These are phyloP conservation scores for Xeromyces bisporus DNA, from an alignment of 495 filamentous ascomycete genomes.

Conservation along the genomic window DNA sequence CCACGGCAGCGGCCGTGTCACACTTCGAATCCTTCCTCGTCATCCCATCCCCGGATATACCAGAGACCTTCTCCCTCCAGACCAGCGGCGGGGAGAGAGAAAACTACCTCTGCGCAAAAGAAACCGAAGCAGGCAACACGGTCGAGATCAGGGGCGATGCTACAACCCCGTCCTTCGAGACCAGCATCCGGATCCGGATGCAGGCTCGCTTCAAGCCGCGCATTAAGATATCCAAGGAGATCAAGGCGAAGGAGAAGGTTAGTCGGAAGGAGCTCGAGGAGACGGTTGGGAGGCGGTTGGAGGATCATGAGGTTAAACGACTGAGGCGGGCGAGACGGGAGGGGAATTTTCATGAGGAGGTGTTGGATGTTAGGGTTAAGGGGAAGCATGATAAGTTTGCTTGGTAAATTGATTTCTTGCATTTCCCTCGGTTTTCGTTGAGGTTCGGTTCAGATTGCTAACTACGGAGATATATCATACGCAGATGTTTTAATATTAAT, in stretches of 20 bases:
- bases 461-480: no score
- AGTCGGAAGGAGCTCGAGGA: slow-evolving; percentile 77
- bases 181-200: slow-evolving; percentile 74
- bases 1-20: slow-evolving; percentile 62
- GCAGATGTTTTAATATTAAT: no score
- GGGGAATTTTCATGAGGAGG: slow-evolving; percentile 72
- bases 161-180: slow-evolving; percentile 49
- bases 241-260: slow-evolving; percentile 69
- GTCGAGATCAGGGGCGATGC: slow-evolving; percentile 63
- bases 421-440: slow-evolving; percentile 1
- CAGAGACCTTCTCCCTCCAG: slow-evolving; percentile 51
- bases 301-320: slow-evolving; percentile 70
- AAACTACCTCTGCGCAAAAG: slow-evolving; percentile 36
- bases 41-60: slow-evolving; percentile 44
- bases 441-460: slow-evolving; percentile 1
- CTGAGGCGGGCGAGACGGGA: slow-evolving; percentile 72
- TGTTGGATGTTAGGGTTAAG: slow-evolving; percentile 82
- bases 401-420: slow-evolving; percentile 12
- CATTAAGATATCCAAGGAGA: slow-evolving; percentile 57
- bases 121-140: slow-evolving; percentile 7
- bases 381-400: slow-evolving; percentile 94
- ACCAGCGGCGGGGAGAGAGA: slow-evolving; percentile 33
- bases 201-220: slow-evolving; percentile 85
- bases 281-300: slow-evolving; percentile 53
- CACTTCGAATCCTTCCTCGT: slow-evolving; percentile 66